Evolutionary conservation across 2,329 filamentous ascomycete genomes (phyloP).

Genomic region (Didymellaceae sp.): DNA sequence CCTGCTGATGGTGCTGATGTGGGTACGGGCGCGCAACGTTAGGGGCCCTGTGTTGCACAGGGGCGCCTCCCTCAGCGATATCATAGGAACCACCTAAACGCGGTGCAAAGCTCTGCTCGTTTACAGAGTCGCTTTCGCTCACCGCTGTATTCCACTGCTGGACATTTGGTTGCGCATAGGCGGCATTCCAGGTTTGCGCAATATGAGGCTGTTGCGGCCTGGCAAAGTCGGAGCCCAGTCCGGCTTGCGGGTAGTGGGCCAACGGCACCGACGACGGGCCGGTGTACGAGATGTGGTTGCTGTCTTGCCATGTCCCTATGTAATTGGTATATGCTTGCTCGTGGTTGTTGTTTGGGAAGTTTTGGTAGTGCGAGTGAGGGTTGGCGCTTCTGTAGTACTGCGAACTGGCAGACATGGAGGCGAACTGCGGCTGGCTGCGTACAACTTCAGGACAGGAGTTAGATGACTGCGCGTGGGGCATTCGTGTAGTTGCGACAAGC

Average conservation of each 20-base stretch:
- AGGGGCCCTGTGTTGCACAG: slow-evolving; percentile 25
- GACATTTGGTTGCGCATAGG: slow-evolving; percentile 23
- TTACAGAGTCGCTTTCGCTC: slow-evolving; percentile 17
- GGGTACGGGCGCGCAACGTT: slow-evolving; percentile 24
- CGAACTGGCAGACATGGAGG: slow-evolving; percentile 39
- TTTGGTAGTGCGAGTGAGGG: slow-evolving; percentile 38
- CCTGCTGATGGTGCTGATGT: slow-evolving; percentile 18
- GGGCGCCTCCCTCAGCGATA: slow-evolving; percentile 23
- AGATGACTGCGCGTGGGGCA: slow-evolving; percentile 27
- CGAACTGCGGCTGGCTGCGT: slow-evolving; percentile 34
- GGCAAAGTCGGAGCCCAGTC: slow-evolving; percentile 31
- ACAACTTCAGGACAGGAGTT: slow-evolving; percentile 26
- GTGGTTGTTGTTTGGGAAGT: slow-evolving; percentile 27
- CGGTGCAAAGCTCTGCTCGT: slow-evolving; percentile 17
- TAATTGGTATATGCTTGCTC: slow-evolving; percentile 27
- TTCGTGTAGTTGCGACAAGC: slow-evolving; percentile 27
- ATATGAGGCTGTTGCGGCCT: slow-evolving; percentile 24
- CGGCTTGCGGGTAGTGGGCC: slow-evolving; percentile 35
- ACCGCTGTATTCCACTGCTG: slow-evolving; percentile 28
- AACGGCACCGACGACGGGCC: slow-evolving; percentile 31
- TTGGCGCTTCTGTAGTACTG: slow-evolving; percentile 40
- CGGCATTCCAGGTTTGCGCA: slow-evolving; percentile 28
- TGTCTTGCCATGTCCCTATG: slow-evolving; percentile 34
- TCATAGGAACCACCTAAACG: slow-evolving; percentile 23
- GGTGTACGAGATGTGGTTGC: slow-evolving; percentile 31